Conservation (phyloP, 352 stramenopile species). For the Globisporangium solare region DNA sequence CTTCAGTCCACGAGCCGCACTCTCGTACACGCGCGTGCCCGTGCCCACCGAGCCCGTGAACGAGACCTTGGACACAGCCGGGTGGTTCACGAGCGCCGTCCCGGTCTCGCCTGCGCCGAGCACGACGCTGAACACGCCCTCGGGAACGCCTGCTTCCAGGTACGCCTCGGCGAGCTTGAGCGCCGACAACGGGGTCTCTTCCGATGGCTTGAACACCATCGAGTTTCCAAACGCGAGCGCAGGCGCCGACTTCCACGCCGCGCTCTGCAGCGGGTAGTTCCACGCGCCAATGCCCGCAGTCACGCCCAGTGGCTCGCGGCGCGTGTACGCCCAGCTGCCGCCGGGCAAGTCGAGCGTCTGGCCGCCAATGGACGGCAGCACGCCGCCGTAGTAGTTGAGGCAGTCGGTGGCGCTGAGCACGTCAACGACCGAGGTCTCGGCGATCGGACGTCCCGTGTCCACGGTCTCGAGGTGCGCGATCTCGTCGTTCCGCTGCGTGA, state of each 20-base stretch:
- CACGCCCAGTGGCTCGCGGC: conserved; percentile 63
- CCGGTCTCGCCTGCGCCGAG: conserved; percentile 59
- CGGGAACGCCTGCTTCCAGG: conserved; percentile 58
- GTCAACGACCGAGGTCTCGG: conserved; percentile 69
- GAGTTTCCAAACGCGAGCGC: conserved; percentile 86
- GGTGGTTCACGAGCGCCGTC: conserved; percentile 47
- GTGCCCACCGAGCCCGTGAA: conserved; percentile 84
- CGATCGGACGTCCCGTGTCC: conserved; percentile 72
- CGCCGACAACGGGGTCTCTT: conserved; percentile 80
- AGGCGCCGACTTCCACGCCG: conserved; percentile 74
- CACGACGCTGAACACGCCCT: conserved; percentile 80
- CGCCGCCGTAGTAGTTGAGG: conserved; percentile 72
- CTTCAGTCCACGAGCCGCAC: conserved; percentile 74
- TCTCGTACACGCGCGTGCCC: conserved; percentile 62
- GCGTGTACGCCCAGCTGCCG: conserved; percentile 76
- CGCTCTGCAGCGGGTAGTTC: conserved; percentile 83
- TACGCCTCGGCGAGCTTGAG: conserved; percentile 66
- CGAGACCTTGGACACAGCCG: conserved; percentile 65
- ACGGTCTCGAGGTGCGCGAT: conserved; percentile 72
- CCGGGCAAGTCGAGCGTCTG: conserved; percentile 62
- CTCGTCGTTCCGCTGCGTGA: conserved; percentile 54
- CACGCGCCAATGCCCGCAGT: conserved; percentile 75
- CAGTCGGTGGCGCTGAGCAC: conserved; percentile 69
- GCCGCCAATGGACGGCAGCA: conserved; percentile 57
- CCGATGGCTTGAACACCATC: conserved; percentile 91